phyloP scores from a whole-genome alignment of 495 filamentous ascomycete species.

The Penicillium angulare region DNA sequence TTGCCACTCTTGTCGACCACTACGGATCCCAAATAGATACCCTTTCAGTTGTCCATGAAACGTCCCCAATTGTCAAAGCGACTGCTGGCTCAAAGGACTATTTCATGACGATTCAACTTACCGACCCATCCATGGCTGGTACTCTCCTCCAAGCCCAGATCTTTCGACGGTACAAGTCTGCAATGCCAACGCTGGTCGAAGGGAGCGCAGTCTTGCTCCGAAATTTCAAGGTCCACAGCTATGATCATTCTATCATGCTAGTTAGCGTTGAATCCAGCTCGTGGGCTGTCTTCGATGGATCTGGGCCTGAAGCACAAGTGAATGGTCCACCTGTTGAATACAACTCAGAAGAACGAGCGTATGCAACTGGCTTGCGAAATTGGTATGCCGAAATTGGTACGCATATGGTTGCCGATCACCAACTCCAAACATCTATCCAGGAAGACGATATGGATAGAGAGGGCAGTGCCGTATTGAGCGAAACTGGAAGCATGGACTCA shows the following conservation, averaged over 20 bases:
- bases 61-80: constrained; percentile 55
- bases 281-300: constrained; percentile 62
- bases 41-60: constrained; percentile 63
- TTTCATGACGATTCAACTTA: constrained; percentile 64
- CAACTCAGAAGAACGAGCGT: constrained; percentile 55
- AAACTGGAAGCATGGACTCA: constrained; percentile 34
- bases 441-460: constrained; percentile 32
- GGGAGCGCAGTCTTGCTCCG: constrained; percentile 79
- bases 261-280: constrained; percentile 50
- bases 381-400: constrained; percentile 39
- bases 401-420: constrained; percentile 36
- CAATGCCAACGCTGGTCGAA: constrained; percentile 63
- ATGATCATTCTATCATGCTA: constrained; percentile 43
- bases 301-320: constrained; percentile 45
- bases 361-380: constrained; percentile 51
- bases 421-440: constrained; percentile 38
- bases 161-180: constrained; percentile 68
- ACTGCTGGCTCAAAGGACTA: constrained; percentile 69
- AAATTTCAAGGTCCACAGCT: constrained; percentile 63
- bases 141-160: constrained; percentile 57
- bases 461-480: constrained; percentile 34
- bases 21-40: constrained; percentile 58
- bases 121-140: constrained; percentile 58
- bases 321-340: constrained; percentile 66
- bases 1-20: constrained; percentile 61